Base-by-base conservation (phyloP, 169 alveolate genomes). In the Babesia ovis region DNA sequence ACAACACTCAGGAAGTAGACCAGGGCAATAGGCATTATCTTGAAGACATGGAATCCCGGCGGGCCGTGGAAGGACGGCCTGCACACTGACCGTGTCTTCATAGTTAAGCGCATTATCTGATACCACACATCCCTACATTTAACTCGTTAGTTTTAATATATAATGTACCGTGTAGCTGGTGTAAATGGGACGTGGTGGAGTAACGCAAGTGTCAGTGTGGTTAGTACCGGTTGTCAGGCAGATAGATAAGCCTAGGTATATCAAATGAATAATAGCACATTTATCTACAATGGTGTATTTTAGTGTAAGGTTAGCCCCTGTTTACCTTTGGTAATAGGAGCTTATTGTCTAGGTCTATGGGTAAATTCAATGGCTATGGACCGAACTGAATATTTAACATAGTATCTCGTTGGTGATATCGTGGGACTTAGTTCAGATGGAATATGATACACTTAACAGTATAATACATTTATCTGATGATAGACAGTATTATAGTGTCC, bases 81-180 rank as follows among this genome's bases (percentile, higher is more conserved):
- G 74, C 74, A 64, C 74, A 64, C 51, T 37, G 54, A 32, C 74
- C 42, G 32, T 46, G 50, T 50, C 48, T 64, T 43, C 59, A 34
- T 29, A 0, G 27, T 64, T 45, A 32, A 18, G 6, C 18, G 62
- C 48, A 8, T 54, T 54, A 50, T 64, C 59, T 3, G 74, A 45
- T 64, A 6, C 50, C 31, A 45, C 55, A 45, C 60, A 64, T 45
- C 42, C 54, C 31, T 37, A 29, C 56, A 60, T 60, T 42, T 60
- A 60, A 3, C 20, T n/a, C 20, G 25, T 60, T 0, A 11, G 18
- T 5, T 29, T 1, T 29, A 14, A 9, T 27, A n/a, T 29, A 27
- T 27, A 14, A 22, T 27, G 8, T 27, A 16, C 4, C 12, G 20
- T 22, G 20, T 55, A 23, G 8, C 22, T 39, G 12, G 54, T 23